Evolutionary conservation across 805 yeast genomes (phyloP).

Genomic region (Wilhelminamyces savonicus): DNA sequence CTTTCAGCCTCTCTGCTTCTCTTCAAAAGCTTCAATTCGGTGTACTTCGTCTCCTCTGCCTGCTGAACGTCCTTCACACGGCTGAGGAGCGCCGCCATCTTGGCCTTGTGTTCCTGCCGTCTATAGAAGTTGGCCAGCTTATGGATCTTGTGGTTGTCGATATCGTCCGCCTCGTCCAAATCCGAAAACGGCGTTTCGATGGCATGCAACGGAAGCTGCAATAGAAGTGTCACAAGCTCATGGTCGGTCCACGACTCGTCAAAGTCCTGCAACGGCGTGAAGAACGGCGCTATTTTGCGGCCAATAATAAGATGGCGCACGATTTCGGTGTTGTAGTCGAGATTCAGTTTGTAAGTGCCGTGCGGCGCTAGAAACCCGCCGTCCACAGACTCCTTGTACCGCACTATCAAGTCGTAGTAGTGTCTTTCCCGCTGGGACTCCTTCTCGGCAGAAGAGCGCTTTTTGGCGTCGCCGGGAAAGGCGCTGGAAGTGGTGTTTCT

Average conservation of each 20-base stretch:
- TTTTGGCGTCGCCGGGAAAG: conserved; percentile 5
- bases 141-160: conserved; percentile 53
- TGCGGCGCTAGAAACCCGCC: conserved; percentile 93
- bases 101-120: conserved; percentile 44
- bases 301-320: conserved; percentile 68
- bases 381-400: conserved; percentile 69
- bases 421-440: conserved; percentile 48
- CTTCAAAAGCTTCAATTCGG: conserved; percentile 16
- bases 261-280: conserved; percentile 79
- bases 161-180: conserved; percentile 50
- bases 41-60: conserved; percentile 29
- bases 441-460: conserved; percentile 43
- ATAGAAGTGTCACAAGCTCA: conserved; percentile 47
- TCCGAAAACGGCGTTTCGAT: conserved; percentile 41
- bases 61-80: conserved; percentile 23
- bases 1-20: too few species aligned
- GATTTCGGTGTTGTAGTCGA: conserved; percentile 66
- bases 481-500: conserved; percentile 15
- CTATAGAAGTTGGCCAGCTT: conserved; percentile 39
- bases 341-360: conserved; percentile 74
- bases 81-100: conserved; percentile 32
- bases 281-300: conserved; percentile 82
- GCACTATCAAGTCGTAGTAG: conserved; percentile 51
- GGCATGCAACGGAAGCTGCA: conserved; percentile 52
- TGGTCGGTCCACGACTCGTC: conserved; percentile 66